Conservation (phyloP, 2,329 filamentous ascomycete species). For the Diaporthe nobilis region DNA sequence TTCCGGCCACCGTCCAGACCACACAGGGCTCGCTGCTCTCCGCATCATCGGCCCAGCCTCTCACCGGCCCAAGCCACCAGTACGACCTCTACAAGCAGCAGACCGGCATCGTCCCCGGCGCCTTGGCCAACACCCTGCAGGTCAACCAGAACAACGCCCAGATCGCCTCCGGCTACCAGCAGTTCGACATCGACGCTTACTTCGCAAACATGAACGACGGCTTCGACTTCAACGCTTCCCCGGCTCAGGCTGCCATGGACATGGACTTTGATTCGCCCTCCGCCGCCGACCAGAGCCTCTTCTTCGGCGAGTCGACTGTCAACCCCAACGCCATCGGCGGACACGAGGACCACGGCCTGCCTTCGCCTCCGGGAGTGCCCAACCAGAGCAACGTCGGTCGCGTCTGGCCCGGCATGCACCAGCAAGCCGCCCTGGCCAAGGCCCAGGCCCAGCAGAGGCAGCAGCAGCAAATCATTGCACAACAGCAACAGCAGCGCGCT, state of each 20-base stretch:
- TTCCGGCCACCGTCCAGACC: conserved; percentile 58
- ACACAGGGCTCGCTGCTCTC: conserved; percentile 69
- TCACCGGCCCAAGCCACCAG: conserved; percentile 90
- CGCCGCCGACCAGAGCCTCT: conserved; percentile 70
- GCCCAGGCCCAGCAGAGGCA: conserved; percentile 78
- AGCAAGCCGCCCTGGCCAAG: conserved; percentile 85
- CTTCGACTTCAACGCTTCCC: conserved; percentile 80
- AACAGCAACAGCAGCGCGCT: conserved; percentile 67
- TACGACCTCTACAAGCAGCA: conserved; percentile 97
- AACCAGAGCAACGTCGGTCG: conserved; percentile 74
- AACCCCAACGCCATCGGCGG: conserved; percentile 80
- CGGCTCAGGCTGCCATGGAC: conserved; percentile 74
- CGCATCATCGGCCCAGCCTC: conserved; percentile 62
- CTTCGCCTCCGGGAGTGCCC: conserved; percentile 59
- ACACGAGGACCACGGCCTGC: conserved; percentile 68
- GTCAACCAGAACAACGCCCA: conserved; percentile 75
- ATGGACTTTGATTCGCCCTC: conserved; percentile 75
- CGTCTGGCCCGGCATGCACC: conserved; percentile 94
- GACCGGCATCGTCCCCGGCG: conserved; percentile 90
- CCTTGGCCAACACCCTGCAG: conserved; percentile 83
- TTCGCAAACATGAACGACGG: conserved; percentile 71
- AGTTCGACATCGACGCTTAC: conserved; percentile 63
- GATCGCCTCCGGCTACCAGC: conserved; percentile 65
- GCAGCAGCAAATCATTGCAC: conserved; percentile 73
- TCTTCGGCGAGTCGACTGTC: conserved; percentile 72